These are phyloP conservation scores for Fusarium bactridioides DNA, from an alignment of 2,329 filamentous ascomycete species.

Conservation along the genomic window DNA sequence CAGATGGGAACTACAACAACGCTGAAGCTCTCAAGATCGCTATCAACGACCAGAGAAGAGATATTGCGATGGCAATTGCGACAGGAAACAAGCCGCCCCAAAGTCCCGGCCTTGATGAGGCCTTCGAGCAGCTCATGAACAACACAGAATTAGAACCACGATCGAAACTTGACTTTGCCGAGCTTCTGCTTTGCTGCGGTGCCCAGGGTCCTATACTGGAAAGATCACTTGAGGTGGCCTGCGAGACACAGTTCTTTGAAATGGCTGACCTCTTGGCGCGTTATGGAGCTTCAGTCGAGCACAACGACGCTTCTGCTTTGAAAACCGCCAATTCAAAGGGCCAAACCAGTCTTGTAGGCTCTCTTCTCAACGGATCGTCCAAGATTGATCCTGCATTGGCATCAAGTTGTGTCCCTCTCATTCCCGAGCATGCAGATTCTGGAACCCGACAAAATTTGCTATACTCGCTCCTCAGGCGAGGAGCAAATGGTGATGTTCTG, in stretches of 20 bases:
- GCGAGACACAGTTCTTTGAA: conserved; percentile 59
- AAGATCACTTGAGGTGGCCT: conserved; percentile 57
- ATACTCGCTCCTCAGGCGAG: conserved; percentile 57
- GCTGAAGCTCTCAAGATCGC: conserved; percentile 62
- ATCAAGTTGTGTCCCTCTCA: conserved; percentile 58
- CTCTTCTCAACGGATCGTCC: conserved; percentile 56
- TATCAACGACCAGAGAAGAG: conserved; percentile 57
- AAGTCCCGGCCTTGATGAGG: conserved; percentile 56
- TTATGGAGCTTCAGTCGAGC: conserved; percentile 64
- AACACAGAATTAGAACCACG: conserved; percentile 56
- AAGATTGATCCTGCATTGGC: conserved; percentile 54
- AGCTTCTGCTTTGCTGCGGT: conserved; percentile 66
- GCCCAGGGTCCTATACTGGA: conserved; percentile 61
- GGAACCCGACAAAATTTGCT: conserved; percentile 57
- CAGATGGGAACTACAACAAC: conserved; percentile 61
- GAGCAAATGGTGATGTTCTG: conserved; percentile 57
- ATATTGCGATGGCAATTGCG: conserved; percentile 63
- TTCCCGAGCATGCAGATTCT: conserved; percentile 56
- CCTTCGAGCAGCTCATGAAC: conserved; percentile 57
- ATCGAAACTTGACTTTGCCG: conserved; percentile 60
- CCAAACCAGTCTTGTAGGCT: conserved; percentile 55
- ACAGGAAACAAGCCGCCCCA: conserved; percentile 62
- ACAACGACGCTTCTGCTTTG: conserved; percentile 58
- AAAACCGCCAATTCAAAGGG: conserved; percentile 57
- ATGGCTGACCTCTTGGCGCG: conserved; percentile 62